Conservation (phyloP, 2,329 filamentous ascomycete genomes). For the Coleophoma cylindrospora region DNA sequence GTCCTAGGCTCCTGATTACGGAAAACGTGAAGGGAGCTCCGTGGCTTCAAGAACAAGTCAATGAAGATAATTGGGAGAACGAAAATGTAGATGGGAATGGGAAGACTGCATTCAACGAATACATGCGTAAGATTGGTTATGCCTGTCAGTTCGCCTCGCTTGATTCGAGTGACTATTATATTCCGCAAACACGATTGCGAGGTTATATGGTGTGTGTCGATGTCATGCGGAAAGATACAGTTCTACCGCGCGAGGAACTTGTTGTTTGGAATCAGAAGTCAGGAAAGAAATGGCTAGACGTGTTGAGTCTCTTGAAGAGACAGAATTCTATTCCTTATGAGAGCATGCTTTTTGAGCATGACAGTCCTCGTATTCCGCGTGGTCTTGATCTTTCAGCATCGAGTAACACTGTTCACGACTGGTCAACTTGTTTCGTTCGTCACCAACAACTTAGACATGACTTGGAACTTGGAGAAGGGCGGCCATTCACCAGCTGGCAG, state of each 20-base stretch:
- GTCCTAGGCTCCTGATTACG: slow-evolving; percentile 60
- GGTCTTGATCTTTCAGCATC: slow-evolving; percentile 19
- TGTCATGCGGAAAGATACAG: slow-evolving; percentile 6
- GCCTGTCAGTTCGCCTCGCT: slow-evolving; percentile 40
- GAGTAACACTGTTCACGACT: slow-evolving; percentile 32
- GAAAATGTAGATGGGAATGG: not conserved
- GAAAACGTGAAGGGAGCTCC: slow-evolving; percentile 65
- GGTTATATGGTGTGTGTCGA: slow-evolving; percentile 57
- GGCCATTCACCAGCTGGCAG: slow-evolving; percentile 56
- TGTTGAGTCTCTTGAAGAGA: slow-evolving; percentile 30
- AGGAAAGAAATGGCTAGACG: slow-evolving; percentile 3
- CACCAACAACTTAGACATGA: slow-evolving; percentile 51
- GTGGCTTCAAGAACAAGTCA: slow-evolving; percentile 41
- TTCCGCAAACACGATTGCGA: slow-evolving; percentile 64
- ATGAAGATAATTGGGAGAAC: not conserved
- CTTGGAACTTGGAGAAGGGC: slow-evolving; percentile 43
- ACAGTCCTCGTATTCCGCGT: not conserved
- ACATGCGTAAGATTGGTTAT: slow-evolving; percentile 43
- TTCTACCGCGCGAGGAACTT: not conserved
- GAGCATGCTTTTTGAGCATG: slow-evolving; percentile 42
- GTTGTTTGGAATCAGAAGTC: not conserved
- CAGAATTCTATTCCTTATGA: slow-evolving; percentile 57
- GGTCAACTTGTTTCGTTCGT: slow-evolving; percentile 52
- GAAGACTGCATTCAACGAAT: slow-evolving; percentile 8
- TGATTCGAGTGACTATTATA: slow-evolving; percentile 67